Evolutionary conservation across 2,329 filamentous ascomycete species (phyloP).

Genomic region (Pseudocercospora macadamiae): DNA sequence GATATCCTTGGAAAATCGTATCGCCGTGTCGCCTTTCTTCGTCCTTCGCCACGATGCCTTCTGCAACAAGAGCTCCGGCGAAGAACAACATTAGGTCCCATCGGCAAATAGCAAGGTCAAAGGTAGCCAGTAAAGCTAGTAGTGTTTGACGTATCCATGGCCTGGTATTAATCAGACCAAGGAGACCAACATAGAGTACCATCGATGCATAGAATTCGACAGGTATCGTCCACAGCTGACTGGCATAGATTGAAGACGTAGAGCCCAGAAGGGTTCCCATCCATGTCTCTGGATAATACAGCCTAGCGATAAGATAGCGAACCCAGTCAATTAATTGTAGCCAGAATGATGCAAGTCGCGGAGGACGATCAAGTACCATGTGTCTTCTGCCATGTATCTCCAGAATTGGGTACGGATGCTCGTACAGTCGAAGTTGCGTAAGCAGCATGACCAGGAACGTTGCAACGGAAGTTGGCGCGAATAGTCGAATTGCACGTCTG

Average conservation of each 20-base stretch:
- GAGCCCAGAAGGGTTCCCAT: not conserved
- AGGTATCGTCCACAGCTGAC: constrained; percentile 13
- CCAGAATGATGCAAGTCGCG: not conserved
- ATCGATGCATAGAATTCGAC: constrained; percentile 9
- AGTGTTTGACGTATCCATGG: not conserved
- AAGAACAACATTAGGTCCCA: constrained; percentile 2
- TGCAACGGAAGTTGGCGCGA: not conserved
- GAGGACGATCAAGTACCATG: constrained; percentile 1
- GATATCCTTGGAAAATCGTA: too few species aligned
- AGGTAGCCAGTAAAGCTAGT: not conserved
- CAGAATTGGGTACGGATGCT: not conserved
- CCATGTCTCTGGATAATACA: constrained; percentile 4
- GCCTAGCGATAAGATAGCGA: not conserved
- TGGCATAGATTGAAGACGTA: not conserved
- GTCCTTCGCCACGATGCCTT: too few species aligned
- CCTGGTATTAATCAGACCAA: not conserved
- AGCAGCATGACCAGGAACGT: not conserved
- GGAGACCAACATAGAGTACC: constrained; percentile 1
- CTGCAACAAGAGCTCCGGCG: not conserved
- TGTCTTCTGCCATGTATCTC: not conserved
- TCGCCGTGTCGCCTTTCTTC: too few species aligned
- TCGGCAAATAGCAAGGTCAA: not conserved
- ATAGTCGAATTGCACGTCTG: constrained; percentile 3
- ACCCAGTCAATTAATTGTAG: not conserved
- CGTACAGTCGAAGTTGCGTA: not conserved